phyloP scores from a whole-genome alignment of 208 protist genomes.

The Trypanosomatidae sp. region DNA sequence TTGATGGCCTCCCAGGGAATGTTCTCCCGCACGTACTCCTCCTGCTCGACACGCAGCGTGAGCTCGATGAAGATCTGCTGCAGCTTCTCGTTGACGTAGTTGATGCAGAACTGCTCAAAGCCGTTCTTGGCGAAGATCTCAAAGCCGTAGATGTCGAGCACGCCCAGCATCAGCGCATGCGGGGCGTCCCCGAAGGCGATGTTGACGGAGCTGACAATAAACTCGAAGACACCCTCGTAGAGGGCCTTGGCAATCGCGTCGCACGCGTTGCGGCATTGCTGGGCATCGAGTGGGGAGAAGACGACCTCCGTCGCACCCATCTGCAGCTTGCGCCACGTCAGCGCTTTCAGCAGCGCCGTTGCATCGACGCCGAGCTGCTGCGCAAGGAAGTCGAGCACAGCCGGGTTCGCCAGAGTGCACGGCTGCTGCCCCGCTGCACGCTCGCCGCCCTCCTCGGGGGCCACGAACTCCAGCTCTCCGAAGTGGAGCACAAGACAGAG shows the following conservation, averaged over 20 bases:
- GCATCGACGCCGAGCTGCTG: slow-evolving; percentile 55
- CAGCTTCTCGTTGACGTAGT: slow-evolving; percentile 99
- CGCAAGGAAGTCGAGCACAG: slow-evolving; percentile 51
- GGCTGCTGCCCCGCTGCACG: slow-evolving; percentile 29
- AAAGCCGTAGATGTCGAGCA: slow-evolving; percentile 98
- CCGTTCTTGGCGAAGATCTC: slow-evolving; percentile 96
- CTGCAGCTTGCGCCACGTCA: slow-evolving; percentile 72
- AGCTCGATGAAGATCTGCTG: slow-evolving; percentile 99
- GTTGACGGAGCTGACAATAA: slow-evolving; percentile 95
- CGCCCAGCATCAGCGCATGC: slow-evolving; percentile 85
- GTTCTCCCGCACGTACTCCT: slow-evolving; percentile 95
- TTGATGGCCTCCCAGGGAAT: slow-evolving; percentile 94
- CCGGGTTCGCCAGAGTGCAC: slow-evolving; percentile 26
- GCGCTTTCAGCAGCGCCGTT: slow-evolving; percentile 39
- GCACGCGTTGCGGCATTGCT: slow-evolving; percentile 86
- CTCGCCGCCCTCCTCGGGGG: slow-evolving; percentile 27
- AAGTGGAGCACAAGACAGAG: slow-evolving; percentile 94
- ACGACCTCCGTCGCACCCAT: slow-evolving; percentile 61
- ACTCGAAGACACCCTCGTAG: slow-evolving; percentile 96
- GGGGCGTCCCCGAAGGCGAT: slow-evolving; percentile 67
- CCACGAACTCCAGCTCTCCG: slow-evolving; percentile 91
- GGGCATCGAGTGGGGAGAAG: slow-evolving; percentile 63
- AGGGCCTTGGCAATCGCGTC: slow-evolving; percentile 96
- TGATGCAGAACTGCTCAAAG: slow-evolving; percentile 99
- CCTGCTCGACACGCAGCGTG: slow-evolving; percentile 97